A percentile compares a stretch with the other conserved stretches of the same genome.
These are phyloP conservation scores for Circinella minor DNA, from an alignment of 371 early-diverging fungal genomes.

Conservation along the genomic window DNA sequence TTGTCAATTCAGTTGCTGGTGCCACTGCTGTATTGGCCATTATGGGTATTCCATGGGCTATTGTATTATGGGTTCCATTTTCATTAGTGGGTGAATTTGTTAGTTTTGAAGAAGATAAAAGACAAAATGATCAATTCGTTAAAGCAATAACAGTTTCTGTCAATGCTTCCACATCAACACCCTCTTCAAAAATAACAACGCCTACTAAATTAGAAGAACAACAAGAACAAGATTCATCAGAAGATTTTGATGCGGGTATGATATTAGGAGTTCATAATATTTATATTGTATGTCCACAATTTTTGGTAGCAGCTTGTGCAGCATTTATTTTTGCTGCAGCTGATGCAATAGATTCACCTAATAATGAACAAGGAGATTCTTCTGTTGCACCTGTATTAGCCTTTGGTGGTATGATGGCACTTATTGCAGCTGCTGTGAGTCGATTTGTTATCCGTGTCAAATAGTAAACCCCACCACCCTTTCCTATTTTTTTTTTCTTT, in stretches of 20 bases:
- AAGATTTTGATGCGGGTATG: conserved; percentile 68
- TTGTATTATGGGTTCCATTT: conserved; percentile 81
- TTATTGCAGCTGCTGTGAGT: conserved; percentile 62
- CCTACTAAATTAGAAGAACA: conserved; percentile 15
- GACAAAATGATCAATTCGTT: conserved; percentile 11
- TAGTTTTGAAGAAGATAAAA: conserved; percentile 47
- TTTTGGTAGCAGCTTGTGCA: conserved; percentile 62
- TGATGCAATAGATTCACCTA: conserved; percentile 26
- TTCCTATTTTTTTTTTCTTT: no score
- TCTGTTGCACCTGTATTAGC: conserved; percentile 61
- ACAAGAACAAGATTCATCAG: not conserved
- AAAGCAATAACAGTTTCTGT: not conserved
- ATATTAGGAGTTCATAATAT: conserved; percentile 85
- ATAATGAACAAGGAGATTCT: conserved; percentile 20
- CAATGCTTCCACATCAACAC: not conserved
- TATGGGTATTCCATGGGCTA: conserved; percentile 79
- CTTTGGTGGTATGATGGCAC: conserved; percentile 70
- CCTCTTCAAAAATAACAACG: not conserved
- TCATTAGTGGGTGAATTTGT: conserved; percentile 78
- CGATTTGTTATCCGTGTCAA: conserved; percentile 48
- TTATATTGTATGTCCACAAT: conserved; percentile 85
- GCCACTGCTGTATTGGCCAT: conserved; percentile 66
- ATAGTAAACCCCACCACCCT: not conserved
- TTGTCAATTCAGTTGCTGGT: conserved; percentile 48
- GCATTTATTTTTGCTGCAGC: conserved; percentile 57